These are phyloP conservation scores for Cotoneaster glaucophyllus DNA, from an alignment of 306 rosid genomes.

Conservation along the genomic window DNA sequence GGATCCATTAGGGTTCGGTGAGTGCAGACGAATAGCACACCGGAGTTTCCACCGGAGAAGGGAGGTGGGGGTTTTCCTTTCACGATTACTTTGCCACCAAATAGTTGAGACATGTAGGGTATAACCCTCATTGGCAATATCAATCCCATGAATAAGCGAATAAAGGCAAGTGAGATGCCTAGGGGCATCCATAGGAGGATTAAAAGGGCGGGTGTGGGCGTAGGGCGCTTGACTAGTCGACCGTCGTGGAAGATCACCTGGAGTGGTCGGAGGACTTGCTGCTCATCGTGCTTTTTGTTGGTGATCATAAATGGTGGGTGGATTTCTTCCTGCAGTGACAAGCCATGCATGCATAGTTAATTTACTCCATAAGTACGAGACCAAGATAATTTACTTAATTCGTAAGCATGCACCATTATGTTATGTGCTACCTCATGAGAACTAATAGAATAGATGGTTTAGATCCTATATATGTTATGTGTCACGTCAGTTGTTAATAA, in stretches of 20 bases:
- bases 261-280: conserved; percentile 43
- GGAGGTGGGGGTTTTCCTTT: conserved; percentile 69
- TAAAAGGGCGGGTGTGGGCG: conserved; percentile 55
- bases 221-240: conserved; percentile 83
- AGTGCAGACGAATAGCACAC: conserved; percentile 87
- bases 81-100: conserved; percentile 59
- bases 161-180: conserved; percentile 57
- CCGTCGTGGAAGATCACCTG: conserved; percentile 98
- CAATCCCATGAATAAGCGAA: conserved; percentile 40
- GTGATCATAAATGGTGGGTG: conserved; percentile 34
- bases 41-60: conserved; percentile 22
- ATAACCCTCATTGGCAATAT: conserved; percentile 54
- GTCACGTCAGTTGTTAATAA: background rate
- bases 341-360: background rate
- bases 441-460: no score
- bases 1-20: conserved; percentile 96
- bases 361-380: background rate
- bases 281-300: conserved; percentile 8
- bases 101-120: conserved; percentile 35
- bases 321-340: conserved; percentile 43
- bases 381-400: background rate
- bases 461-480: background rate
- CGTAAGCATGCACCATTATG: background rate
- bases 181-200: conserved; percentile 94
- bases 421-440: background rate